Percentiles rank a stretch among this genome's conserved stretches.
Evolutionary conservation across 306 rosid genomes (phyloP).

Genomic region (Rosa rugosa): DNA sequence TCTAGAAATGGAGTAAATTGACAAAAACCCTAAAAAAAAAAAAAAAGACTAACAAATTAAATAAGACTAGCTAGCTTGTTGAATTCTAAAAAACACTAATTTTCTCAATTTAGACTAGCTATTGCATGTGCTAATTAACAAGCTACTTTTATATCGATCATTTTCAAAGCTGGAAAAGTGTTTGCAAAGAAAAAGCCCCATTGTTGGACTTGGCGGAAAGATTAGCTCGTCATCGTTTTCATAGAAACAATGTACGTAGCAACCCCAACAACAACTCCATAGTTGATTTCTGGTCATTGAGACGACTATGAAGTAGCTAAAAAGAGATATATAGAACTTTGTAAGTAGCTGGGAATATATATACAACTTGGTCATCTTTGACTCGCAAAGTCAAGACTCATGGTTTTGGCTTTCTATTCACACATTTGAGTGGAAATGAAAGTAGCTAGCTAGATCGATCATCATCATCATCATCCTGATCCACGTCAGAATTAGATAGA

Average conservation of each 20-base stretch:
- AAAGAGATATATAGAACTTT: neutral
- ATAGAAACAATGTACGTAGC: neutral
- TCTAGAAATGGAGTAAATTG: too few relatives aligned
- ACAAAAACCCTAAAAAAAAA: too few relatives aligned
- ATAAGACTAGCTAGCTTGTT: neutral
- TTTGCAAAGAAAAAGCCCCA: neutral
- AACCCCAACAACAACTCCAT: slow-evolving; percentile 3
- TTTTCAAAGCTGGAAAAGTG: neutral
- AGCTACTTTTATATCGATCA: neutral
- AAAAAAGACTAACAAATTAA: too few relatives aligned
- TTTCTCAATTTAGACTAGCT: neutral
- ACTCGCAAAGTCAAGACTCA: slow-evolving; percentile 3
- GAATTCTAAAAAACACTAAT: neutral
- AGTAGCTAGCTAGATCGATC: neutral
- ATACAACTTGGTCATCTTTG: neutral
- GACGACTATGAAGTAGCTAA: neutral
- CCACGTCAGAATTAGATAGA: slow-evolving; percentile 11
- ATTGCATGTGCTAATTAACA: neutral
- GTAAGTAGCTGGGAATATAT: neutral
- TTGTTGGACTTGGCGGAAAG: neutral
- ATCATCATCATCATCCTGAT: neutral
- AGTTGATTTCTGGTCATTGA: neutral
- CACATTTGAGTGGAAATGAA: neutral
- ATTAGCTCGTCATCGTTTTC: neutral
- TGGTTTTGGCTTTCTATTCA: neutral